These are phyloP conservation scores for Boletellus sp. DNA, from an alignment of 768 basidiomycete species.

Conservation along the genomic window DNA sequence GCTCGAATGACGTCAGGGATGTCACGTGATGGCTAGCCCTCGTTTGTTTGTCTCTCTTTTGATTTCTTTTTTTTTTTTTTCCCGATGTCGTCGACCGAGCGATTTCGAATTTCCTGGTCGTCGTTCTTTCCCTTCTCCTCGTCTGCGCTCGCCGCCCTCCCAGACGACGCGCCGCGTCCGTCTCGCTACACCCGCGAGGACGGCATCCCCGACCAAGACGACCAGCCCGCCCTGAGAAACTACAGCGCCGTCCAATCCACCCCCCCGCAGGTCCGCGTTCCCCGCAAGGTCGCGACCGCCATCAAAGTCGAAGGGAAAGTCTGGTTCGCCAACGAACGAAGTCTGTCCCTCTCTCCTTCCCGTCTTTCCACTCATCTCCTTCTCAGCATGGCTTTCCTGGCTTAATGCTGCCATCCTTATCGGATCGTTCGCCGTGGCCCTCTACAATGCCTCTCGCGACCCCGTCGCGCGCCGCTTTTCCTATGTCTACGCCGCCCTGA, in stretches of 20 bases:
- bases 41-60: too few species aligned
- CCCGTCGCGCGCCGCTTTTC: constrained; percentile 71
- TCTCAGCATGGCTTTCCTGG: constrained; percentile 87
- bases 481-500: constrained; percentile 77
- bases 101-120: constrained; percentile 60
- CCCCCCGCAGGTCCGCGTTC: constrained; percentile 65
- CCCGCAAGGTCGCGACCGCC: constrained; percentile 77
- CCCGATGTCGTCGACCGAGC: constrained; percentile 14
- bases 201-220: constrained; percentile 61
- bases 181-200: constrained; percentile 65
- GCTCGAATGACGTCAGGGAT: constrained; percentile 28
- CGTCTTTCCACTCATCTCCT: constrained; percentile 2
- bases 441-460: constrained; percentile 80
- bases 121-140: constrained; percentile 70
- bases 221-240: constrained; percentile 61
- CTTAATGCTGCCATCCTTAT: constrained; percentile 81
- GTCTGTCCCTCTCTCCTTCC: constrained; percentile 39
- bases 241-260: constrained; percentile 70
- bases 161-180: constrained; percentile 35
- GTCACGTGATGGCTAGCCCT: constrained; percentile 7
- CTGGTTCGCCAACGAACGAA: constrained; percentile 96
- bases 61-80: not conserved
- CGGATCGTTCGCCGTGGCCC: constrained; percentile 77
- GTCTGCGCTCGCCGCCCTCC: constrained; percentile 51
- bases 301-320: constrained; percentile 92